Evolutionary conservation across 495 filamentous ascomycete genomes (phyloP).

Genomic region (Cairneyella variabilis): DNA sequence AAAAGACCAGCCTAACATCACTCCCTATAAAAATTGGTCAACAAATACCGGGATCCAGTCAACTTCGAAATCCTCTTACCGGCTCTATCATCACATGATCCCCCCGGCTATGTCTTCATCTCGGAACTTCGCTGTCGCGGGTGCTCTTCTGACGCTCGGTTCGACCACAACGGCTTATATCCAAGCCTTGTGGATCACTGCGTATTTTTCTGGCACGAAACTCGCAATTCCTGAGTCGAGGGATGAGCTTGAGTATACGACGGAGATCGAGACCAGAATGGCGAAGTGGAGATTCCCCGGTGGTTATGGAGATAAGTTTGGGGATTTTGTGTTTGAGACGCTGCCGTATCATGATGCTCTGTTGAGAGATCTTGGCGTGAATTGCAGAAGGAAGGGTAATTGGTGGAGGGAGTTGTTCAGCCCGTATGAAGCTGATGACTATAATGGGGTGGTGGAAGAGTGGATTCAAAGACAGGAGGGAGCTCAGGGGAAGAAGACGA

Average conservation of each 20-base stretch:
- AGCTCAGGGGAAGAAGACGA: background rate
- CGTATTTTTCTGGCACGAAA: slow-evolving; percentile 50
- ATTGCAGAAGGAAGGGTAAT: slow-evolving; percentile 13
- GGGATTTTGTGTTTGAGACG: slow-evolving; percentile 72
- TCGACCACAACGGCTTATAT: slow-evolving; percentile 60
- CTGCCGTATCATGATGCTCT: slow-evolving; percentile 67
- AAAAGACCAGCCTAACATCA: slow-evolving; percentile 38
- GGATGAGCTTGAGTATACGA: slow-evolving; percentile 1
- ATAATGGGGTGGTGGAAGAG: slow-evolving; percentile 55
- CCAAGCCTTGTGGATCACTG: slow-evolving; percentile 70
- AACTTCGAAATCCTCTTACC: slow-evolving; percentile 40
- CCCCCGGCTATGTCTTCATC: slow-evolving; percentile 49
- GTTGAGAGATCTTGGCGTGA: slow-evolving; percentile 17
- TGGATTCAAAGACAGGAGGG: slow-evolving; percentile 30
- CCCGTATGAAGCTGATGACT: slow-evolving; percentile 58
- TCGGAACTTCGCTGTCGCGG: slow-evolving; percentile 64
- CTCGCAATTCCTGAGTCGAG: slow-evolving; percentile 3
- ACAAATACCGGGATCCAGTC: too few relatives aligned
- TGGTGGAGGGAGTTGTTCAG: slow-evolving; percentile 46
- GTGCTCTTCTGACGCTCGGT: slow-evolving; percentile 59
- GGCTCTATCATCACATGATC: slow-evolving; percentile 66
- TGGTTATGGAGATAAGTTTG: slow-evolving; percentile 59
- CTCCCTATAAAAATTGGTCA: too few relatives aligned
- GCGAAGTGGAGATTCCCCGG: slow-evolving; percentile 63
- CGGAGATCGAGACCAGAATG: slow-evolving; percentile 38